Conservation (phyloP, 805 yeast species). For the Hermanozyma aechmeae region DNA sequence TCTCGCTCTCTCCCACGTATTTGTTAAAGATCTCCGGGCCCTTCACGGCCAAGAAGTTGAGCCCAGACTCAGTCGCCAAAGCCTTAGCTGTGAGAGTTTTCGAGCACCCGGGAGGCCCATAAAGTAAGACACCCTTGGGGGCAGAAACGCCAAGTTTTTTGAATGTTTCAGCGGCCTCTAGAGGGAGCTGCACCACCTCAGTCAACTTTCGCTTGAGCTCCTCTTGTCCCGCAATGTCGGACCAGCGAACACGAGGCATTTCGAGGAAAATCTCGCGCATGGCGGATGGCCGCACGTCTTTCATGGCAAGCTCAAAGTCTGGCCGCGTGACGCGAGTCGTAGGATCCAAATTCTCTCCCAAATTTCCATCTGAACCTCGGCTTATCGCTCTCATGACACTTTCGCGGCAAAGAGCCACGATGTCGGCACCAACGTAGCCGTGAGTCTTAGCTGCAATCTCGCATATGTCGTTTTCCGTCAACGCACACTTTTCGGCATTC, state of each 20-base stretch:
- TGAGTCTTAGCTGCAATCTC: slow-evolving; percentile 71
- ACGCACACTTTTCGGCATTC: slow-evolving; percentile 33
- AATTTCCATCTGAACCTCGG: slow-evolving; percentile 34
- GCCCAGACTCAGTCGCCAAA: slow-evolving; percentile 88
- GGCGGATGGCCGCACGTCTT: slow-evolving; percentile 88
- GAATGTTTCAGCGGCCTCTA: slow-evolving; percentile 74
- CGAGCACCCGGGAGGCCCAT: slow-evolving; percentile 99
- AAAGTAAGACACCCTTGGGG: slow-evolving; percentile 86
- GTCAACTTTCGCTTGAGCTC: slow-evolving; percentile 68
- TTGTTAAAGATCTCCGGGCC: slow-evolving; percentile 96
- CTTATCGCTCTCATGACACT: slow-evolving; percentile 78
- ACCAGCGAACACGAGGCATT: slow-evolving; percentile 90
- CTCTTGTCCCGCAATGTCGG: slow-evolving; percentile 93
- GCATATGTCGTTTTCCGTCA: slow-evolving; percentile 49
- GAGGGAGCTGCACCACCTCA: slow-evolving; percentile 89
- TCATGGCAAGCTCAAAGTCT: slow-evolving; percentile 54
- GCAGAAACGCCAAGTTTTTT: slow-evolving; percentile 71
- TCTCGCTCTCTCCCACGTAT: slow-evolving; percentile 92
- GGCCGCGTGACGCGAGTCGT: slow-evolving; percentile 8
- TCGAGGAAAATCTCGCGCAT: slow-evolving; percentile 94
- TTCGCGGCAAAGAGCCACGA: slow-evolving; percentile 80
- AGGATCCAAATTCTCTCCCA: slow-evolving; percentile 1
- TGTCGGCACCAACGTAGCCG: slow-evolving; percentile 96
- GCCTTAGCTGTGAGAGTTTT: slow-evolving; percentile 94
- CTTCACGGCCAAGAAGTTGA: slow-evolving; percentile 88